Evolutionary conservation across 257 asterid species (phyloP).

Genomic region (Solanum pimpinellifolium): DNA sequence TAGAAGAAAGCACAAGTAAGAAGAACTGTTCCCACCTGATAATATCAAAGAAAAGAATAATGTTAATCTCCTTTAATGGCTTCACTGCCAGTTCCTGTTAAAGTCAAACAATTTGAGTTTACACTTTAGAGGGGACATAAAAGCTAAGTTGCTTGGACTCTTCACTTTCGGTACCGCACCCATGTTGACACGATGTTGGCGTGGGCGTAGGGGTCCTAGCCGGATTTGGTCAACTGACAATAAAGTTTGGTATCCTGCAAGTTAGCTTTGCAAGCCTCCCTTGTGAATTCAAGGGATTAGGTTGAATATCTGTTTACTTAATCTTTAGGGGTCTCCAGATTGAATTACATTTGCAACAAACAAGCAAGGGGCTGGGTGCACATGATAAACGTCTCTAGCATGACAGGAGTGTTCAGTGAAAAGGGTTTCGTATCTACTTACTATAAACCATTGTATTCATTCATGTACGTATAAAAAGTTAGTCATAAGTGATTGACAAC

Average conservation of each 20-base stretch:
- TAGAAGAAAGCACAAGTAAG: constrained; percentile 86
- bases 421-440: neutral
- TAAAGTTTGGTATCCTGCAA: neutral
- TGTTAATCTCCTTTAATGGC: neutral
- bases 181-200: neutral
- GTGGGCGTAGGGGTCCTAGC: neutral
- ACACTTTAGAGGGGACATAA: neutral
- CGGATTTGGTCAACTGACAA: neutral
- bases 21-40: constrained; percentile 94
- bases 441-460: neutral
- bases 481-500: neutral
- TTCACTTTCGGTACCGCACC: neutral
- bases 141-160: neutral
- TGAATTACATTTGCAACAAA: neutral
- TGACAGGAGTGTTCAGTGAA: neutral
- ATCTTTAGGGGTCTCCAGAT: neutral
- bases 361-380: neutral
- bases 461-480: neutral
- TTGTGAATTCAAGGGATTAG: neutral
- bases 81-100: neutral
- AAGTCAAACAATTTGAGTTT: neutral
- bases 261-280: neutral
- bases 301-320: neutral
- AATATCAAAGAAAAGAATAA: constrained; percentile 2
- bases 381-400: neutral